Evolutionary conservation across 768 basidiomycete species (phyloP).

Genomic region (Boletus vermiculosoides): DNA sequence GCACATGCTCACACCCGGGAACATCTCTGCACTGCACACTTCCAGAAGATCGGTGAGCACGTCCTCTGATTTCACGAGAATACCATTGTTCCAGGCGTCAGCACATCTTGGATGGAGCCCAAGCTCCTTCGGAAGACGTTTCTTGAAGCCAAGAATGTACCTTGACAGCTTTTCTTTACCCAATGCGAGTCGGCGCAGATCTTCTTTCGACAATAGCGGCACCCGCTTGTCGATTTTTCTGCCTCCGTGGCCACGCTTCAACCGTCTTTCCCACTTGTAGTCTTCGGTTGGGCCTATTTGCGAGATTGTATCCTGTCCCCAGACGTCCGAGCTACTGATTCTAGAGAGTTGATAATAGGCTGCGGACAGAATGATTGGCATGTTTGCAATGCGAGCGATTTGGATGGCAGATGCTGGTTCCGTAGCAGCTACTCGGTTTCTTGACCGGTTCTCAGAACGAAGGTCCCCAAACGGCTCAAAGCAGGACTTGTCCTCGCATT

Average conservation of each 20-base stretch:
- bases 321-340: not conserved
- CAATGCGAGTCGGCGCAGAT: not conserved
- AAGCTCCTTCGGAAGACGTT: not conserved
- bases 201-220: not conserved
- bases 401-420: constrained; percentile 3
- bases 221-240: not conserved
- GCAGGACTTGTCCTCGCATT: not conserved
- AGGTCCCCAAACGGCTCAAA: not conserved
- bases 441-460: not conserved
- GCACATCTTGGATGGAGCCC: constrained; percentile 1
- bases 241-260: not conserved
- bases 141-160: not conserved
- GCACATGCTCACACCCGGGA: not conserved
- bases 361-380: not conserved
- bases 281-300: not conserved
- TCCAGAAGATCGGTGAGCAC: constrained; percentile 1
- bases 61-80: not conserved
- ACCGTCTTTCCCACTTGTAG: not conserved
- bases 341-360: constrained; percentile 8
- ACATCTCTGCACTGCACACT: not conserved
- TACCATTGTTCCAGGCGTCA: not conserved
- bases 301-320: not conserved
- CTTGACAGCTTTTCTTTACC: not conserved
- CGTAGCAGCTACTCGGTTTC: not conserved
- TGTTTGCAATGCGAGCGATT: constrained; percentile 7